Evolutionary conservation across 306 rosid species (phyloP), one percentile per base, ranked within the genome.

Genomic region (Prosopis cineraria): DNA sequence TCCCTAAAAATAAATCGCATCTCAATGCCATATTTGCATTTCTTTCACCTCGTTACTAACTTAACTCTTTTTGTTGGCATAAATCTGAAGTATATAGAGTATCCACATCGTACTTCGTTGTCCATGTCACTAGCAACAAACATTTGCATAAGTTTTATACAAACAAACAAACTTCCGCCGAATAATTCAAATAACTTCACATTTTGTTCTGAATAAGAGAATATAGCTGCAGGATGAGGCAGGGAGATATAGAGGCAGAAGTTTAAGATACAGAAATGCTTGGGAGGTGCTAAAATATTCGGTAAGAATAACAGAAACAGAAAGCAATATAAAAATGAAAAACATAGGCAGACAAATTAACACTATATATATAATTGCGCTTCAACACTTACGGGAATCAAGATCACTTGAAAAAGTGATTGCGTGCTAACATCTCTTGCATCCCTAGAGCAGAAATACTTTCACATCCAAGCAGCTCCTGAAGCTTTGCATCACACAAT

Each of bases 391-490:
- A 75, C 72, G 39, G 67, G 80, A 64, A 72, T 78, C 78, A 81
- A 70, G 87, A 73, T 33, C 31, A 85, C 71, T 87, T 87, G 80
- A 84, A 79, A 25, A 89, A 87, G 80, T 91, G 96, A 79, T 83
- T 85, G 72, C 86, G 93, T 16, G 81, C 79, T 77, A 91, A 45
- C 88, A 89, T 84, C 89, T 89, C 93, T 5, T 87, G 82, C 59
- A 91, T 73, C 56, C 93, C 93, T 69, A 86, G 37, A 48, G 92
- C 93, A 52, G 96, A 91, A 72, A 89, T 91, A 86, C 90, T 91
- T 79, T 91, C 87, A 34, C 90, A 89, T 70, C 96, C 96, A 60
- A 91, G 91, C 59, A 91, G 88, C 59, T 87, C 92, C 10, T 66
- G 86, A 81, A 91, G 96, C 81, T 91, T 89, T 59, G 89, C 83